These are phyloP conservation scores for Viola odorata DNA, from an alignment of 345 rosid species.

Conservation along the genomic window DNA sequence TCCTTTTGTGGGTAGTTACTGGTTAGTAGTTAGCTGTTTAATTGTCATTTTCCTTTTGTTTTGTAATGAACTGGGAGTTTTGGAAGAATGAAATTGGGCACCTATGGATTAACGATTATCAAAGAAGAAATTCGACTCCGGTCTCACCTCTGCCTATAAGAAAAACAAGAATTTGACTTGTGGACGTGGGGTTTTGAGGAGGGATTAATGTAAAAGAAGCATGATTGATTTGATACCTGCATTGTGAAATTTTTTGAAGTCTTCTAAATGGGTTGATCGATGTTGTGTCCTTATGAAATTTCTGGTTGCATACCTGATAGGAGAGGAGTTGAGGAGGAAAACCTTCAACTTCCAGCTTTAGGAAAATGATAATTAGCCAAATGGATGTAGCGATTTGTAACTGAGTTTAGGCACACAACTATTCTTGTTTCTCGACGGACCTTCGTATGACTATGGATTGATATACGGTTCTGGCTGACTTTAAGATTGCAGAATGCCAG, in stretches of 20 bases:
- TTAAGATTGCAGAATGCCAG: conserved; percentile 77
- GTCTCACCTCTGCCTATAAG: not conserved
- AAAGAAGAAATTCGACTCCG: not conserved
- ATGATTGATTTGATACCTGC: not conserved
- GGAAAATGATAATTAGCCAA: too few relatives aligned
- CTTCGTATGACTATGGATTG: conserved; percentile 2
- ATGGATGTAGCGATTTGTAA: not conserved
- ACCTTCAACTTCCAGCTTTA: too few relatives aligned
- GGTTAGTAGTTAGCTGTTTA: not conserved
- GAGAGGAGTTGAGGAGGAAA: too few relatives aligned
- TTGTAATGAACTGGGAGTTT: not conserved
- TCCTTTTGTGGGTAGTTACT: not conserved
- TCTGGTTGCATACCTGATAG: too few relatives aligned
- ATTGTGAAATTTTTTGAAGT: not conserved
- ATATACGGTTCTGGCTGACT: conserved; percentile 9
- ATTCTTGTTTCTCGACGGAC: too few relatives aligned
- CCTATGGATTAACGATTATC: not conserved
- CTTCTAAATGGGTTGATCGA: not conserved
- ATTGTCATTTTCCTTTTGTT: not conserved
- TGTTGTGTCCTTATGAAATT: too few relatives aligned
- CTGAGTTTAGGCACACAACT: not conserved
- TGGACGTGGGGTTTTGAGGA: not conserved
- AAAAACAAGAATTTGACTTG: not conserved
- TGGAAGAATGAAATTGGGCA: not conserved
- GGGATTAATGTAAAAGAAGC: not conserved